phyloP scores from a whole-genome alignment of 345 rosid species.

The Dovyalis caffra region DNA sequence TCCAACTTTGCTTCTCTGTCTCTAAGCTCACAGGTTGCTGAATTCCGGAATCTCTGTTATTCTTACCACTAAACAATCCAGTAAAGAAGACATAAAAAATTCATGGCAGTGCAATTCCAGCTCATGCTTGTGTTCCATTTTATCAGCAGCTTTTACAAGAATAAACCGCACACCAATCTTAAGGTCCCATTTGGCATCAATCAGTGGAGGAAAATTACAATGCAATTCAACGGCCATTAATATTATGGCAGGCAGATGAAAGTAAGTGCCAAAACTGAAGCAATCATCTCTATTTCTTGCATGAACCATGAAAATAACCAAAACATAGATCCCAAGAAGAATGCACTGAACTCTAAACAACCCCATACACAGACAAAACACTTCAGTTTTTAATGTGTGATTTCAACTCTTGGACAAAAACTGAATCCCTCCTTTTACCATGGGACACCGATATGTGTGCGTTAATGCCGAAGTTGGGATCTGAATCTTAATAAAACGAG shows the following conservation, averaged over 20 bases:
- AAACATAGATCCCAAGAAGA: not conserved
- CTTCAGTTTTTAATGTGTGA: no score
- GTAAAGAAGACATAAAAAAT: slow-evolving; percentile 1
- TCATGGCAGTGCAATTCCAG: slow-evolving; percentile 23
- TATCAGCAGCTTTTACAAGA: not conserved
- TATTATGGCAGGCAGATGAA: not conserved
- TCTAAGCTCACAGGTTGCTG: slow-evolving; percentile 7
- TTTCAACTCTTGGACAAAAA: no score
- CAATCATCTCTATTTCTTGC: not conserved
- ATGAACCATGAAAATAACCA: not conserved
- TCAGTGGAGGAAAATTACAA: not conserved
- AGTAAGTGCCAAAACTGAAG: not conserved
- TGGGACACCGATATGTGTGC: no score
- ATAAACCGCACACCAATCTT: not conserved
- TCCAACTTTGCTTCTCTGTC: slow-evolving; percentile 9
- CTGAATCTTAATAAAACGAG: no score
- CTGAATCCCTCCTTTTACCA: no score
- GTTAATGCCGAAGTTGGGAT: no score
- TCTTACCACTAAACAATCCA: slow-evolving; percentile 8
- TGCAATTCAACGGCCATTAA: not conserved
- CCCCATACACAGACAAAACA: not conserved
- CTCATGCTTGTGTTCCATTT: slow-evolving; percentile 15
- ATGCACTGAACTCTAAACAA: not conserved
- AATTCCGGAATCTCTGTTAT: slow-evolving; percentile 21
- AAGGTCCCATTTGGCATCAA: not conserved